phyloP scores from a whole-genome alignment of 2,329 filamentous ascomycete species.

The Plectosphaerella plurivora region DNA sequence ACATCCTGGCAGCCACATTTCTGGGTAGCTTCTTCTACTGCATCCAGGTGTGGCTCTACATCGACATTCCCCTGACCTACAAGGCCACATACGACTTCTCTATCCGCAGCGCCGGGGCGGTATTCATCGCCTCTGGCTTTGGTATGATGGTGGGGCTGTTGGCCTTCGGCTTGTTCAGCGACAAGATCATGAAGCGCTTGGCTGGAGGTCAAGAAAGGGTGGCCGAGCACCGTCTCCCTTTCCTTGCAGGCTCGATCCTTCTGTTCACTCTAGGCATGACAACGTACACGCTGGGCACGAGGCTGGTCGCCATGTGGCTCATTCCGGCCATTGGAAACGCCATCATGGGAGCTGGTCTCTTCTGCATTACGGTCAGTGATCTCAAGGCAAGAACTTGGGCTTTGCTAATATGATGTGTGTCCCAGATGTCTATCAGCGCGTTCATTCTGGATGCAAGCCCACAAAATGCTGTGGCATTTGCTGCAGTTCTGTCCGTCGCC shows the following conservation, averaged over 20 bases:
- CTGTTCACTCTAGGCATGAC: slow-evolving; percentile 1
- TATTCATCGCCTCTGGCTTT: slow-evolving; percentile 3
- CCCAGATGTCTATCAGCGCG: too few species aligned
- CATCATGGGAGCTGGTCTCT: slow-evolving; percentile 2
- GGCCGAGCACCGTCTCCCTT: slow-evolving; percentile 5
- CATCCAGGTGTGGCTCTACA: slow-evolving; percentile 6
- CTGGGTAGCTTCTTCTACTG: slow-evolving; percentile 7
- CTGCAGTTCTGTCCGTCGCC: too few species aligned
- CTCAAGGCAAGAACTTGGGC: too few species aligned
- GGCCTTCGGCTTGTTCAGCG: slow-evolving; percentile 6
- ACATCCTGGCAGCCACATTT: slow-evolving; percentile 2
- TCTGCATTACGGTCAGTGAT: slow-evolving; percentile 1
- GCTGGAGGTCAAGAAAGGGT: slow-evolving; percentile 1
- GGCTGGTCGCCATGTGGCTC: neutral
- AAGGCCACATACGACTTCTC: slow-evolving; percentile 4
- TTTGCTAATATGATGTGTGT: too few species aligned
- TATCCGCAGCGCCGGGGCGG: neutral
- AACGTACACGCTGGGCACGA: slow-evolving; percentile 1
- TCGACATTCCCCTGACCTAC: slow-evolving; percentile 7
- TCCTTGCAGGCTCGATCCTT: slow-evolving; percentile 2
- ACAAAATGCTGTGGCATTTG: too few species aligned
- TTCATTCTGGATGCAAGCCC: too few species aligned
- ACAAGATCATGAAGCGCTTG: slow-evolving; percentile 1
- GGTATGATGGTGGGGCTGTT: slow-evolving; percentile 4
- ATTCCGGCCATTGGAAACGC: slow-evolving; percentile 2